Evolutionary conservation across 345 rosid species (phyloP).

Genomic region (Camelina neglecta): DNA sequence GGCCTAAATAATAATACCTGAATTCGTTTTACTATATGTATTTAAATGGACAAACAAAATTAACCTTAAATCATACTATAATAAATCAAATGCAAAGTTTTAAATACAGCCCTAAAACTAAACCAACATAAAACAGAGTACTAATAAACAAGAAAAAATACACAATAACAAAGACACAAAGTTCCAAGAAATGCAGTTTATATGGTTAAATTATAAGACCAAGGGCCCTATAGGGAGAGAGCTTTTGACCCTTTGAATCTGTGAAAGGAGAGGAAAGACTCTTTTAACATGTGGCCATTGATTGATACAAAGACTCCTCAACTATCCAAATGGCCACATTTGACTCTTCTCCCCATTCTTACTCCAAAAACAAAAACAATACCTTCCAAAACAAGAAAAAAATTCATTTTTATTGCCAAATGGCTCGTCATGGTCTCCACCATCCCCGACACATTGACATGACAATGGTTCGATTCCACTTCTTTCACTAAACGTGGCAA

Average conservation of each 20-base stretch:
- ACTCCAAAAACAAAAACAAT: not conserved
- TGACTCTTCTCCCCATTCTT: conserved; percentile 32
- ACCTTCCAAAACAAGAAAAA: conserved; percentile 5
- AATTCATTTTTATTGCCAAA: conserved; percentile 20
- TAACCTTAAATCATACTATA: not conserved
- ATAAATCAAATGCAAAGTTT: not conserved
- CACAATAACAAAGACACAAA: not conserved
- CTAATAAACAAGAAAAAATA: not conserved
- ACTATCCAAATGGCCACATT: conserved; percentile 53
- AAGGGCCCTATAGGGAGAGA: conserved; percentile 6
- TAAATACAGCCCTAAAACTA: not conserved
- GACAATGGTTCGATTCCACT: conserved; percentile 26
- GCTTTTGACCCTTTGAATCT: conserved; percentile 52
- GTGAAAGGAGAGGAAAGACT: conserved; percentile 44
- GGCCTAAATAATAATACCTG: not conserved
- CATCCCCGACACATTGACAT: conserved; percentile 40
- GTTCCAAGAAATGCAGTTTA: conserved; percentile 33
- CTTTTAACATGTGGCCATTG: conserved; percentile 21
- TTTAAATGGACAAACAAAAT: not conserved
- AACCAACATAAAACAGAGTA: not conserved
- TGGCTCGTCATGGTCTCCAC: conserved; percentile 40
- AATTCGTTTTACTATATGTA: conserved; percentile 3
- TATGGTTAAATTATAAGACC: conserved; percentile 27
- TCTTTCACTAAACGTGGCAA: conserved; percentile 24
- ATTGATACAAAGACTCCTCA: conserved; percentile 48